Base-by-base conservation (phyloP, 164 flowering plant species). In the Annona cherimola region DNA sequence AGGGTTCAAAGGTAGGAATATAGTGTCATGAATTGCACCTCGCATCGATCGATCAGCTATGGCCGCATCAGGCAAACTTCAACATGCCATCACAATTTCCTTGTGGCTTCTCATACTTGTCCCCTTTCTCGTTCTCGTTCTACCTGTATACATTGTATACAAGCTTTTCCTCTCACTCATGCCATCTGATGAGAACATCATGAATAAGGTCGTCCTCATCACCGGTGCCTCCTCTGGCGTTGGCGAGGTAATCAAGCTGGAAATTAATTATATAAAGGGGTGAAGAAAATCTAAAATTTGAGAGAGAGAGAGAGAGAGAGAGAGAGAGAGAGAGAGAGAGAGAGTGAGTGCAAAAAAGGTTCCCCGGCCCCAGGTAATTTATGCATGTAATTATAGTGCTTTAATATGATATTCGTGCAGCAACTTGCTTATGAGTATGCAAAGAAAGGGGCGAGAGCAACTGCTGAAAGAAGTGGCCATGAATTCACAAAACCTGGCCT, bases 351-450 rank as follows among this genome's bases (percentile, higher is more conserved):
- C 35, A 26, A 26, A 26, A 26, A 26, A 26, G 35, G 35, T 26
- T 1, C 35, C 35, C 1, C 1, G 0, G 35, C 1, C 35, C 35
- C 35, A 26, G 35, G 35, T 26, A 26, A 26, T 26, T 26, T 26
- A 26, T 26, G 35, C 35, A 26, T 26, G 35, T 26, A 26, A 26
- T 26, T 26, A 26, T 26, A 26, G 35, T 26, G 35, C 35, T 26
- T 26, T 26, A 26, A 26, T 26, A 26, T 26, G 35, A 26, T 26
- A 26, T 26, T 26, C 35, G 35, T 5, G 18, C 71, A 84, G 89
- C 76, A 84, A 66, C 40, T 88, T 11, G 91, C 91, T 0, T 89
- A 91, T 46, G 86, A 88, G 77, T 89, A 91, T 62, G 92, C 90
- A 0, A 86, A 75, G 70, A 82, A 79, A 70, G 85, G 88, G 45